Base-by-base conservation (phyloP, 2,329 filamentous ascomycete species). In the Epichloe sylvatica region DNA sequence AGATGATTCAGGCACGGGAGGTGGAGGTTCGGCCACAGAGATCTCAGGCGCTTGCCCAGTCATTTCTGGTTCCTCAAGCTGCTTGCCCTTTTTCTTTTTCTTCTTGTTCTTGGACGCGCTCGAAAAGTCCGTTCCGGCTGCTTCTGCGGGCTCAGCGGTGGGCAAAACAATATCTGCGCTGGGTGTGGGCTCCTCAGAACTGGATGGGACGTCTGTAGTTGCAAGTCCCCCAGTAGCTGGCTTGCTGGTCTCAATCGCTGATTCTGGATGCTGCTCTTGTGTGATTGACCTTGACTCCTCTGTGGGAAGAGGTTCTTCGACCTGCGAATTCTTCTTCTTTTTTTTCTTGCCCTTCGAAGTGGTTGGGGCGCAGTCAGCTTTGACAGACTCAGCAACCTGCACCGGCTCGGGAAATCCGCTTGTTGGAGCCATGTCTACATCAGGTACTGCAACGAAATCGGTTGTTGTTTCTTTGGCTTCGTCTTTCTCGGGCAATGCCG, bases 51-150 rank as follows among this genome's bases (percentile, higher is more conserved):
- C 47, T 6, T 47, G 40, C 8, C 34, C 30, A 15, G 38, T 17
- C 13, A 40, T 36, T 47, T 55, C 51, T 12, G 39, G 23, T 7
- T 53, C 46, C 3, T 21, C 45, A 30, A 49, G 15, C n/a, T 49
- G 39, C 37, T 56, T 59, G 41, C 39, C 55, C 52, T 60, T 58
- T 50, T 58, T 60, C 52, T 59, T 59, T 47, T 55, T 58, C 50
- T 59, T 60, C 50, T 58, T 60, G 45, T 49, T 56, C 50, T 52
- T 52, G 9, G 38, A 35, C 23, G n/a, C 34, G n/a, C 19, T 35
- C 5, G 46, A 23, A 30, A 43, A 33, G 12, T 44, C 46, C 35
- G 46, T 12, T 12, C 37, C 34, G 21, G 19, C 33, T 42, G 30
- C 19, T 43, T 46, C 37, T 8, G 25, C 23, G 25, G 23, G 12